phyloP scores from a whole-genome alignment of 1,284 basidiomycete genomes.

The Kwoniella shivajii region DNA sequence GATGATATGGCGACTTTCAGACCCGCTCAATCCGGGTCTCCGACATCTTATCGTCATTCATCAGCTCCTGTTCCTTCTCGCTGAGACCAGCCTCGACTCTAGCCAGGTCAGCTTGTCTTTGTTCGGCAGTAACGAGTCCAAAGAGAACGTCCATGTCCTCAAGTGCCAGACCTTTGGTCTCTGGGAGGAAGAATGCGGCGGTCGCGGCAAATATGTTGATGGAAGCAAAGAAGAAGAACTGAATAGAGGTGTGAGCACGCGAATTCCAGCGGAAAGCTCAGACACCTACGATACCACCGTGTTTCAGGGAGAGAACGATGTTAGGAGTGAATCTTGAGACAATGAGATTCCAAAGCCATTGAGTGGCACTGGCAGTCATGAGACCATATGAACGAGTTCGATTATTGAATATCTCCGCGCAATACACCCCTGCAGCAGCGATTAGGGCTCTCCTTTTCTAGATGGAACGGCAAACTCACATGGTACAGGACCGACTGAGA shows the following conservation, averaged over 20 bases:
- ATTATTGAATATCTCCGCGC: constrained; percentile 78
- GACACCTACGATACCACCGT: constrained; percentile 36
- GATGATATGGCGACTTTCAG: too few relatives aligned
- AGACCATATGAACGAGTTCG: constrained; percentile 76
- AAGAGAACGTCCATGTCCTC: constrained; percentile 71
- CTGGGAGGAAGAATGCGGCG: constrained; percentile 59
- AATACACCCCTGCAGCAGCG: constrained; percentile 36
- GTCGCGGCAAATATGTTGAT: constrained; percentile 49
- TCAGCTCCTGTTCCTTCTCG: constrained; percentile 16
- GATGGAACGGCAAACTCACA: too few relatives aligned
- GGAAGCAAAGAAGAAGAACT: constrained; percentile 52
- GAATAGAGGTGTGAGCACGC: constrained; percentile 44
- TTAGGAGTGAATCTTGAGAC: constrained; percentile 69
- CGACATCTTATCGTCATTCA: constrained; percentile 12
- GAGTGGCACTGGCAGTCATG: constrained; percentile 67
- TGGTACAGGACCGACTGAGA: constrained; percentile 47
- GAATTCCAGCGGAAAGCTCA: constrained; percentile 48
- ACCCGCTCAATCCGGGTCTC: neutral
- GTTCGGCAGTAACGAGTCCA: constrained; percentile 63
- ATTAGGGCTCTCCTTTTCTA: too few relatives aligned
- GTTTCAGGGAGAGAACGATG: constrained; percentile 58
- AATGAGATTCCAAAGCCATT: constrained; percentile 76
- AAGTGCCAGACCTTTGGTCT: constrained; percentile 66
- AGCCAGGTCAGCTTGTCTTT: constrained; percentile 62
- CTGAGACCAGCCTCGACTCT: constrained; percentile 13